phyloP scores from a whole-genome alignment of 495 filamentous ascomycete genomes.

The Geopyxis carbonaria region DNA sequence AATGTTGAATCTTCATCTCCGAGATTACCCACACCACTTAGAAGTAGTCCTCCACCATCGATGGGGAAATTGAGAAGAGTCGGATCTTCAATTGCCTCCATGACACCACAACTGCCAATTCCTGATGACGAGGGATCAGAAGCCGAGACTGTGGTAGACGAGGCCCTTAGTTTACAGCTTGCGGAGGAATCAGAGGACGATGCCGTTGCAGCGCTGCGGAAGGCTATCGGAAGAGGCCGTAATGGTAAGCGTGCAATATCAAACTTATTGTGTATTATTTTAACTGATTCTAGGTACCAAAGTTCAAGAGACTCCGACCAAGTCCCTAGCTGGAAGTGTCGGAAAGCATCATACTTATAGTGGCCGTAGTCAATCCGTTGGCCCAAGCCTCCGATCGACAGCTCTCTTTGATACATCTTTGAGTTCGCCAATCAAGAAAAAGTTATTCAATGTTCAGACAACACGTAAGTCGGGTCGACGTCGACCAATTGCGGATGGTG shows the following conservation, averaged over 20 bases:
- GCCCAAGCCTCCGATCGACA: no score
- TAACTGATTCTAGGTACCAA: background rate
- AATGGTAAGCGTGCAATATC: background rate
- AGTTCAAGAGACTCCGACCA: background rate
- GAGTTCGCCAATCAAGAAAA: background rate
- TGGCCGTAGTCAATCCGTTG: background rate
- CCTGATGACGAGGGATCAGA: constrained; percentile 17
- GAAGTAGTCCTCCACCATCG: constrained; percentile 16
- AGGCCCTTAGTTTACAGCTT: constrained; percentile 9
- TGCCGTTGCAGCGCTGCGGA: constrained; percentile 19
- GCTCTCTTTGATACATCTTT: background rate
- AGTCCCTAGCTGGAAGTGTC: background rate
- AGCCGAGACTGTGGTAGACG: constrained; percentile 24
- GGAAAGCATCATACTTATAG: background rate
- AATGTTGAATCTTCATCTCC: constrained; percentile 18
- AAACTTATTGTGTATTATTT: background rate
- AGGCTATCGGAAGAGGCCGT: constrained; percentile 7
- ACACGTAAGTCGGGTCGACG: constrained; percentile 7
- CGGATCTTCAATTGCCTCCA: background rate
- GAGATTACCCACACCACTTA: constrained; percentile 21
- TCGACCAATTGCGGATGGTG: constrained; percentile 12
- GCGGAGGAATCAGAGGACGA: constrained; percentile 17
- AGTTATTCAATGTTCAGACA: background rate
- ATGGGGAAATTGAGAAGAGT: background rate
- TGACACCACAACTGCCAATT: background rate